Base-by-base conservation (phyloP, 208 protist species). In the Trypanosoma lewisi region DNA sequence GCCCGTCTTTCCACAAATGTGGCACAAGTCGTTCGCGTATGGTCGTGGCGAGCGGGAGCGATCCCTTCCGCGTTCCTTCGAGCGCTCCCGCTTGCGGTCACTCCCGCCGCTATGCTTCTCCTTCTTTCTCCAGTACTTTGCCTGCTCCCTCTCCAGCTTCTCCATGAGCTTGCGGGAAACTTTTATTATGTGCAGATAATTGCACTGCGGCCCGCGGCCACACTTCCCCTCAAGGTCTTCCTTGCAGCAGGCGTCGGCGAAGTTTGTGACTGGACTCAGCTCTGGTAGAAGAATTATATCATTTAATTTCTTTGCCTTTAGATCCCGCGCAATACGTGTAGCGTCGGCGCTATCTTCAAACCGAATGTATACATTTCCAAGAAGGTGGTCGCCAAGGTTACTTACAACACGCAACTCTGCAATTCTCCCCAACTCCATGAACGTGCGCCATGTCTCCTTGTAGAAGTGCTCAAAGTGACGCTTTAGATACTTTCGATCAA, bases 311-410 rank as follows among this genome's bases (percentile, higher is more conserved):
- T 97, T 92, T 28, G 75, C 82, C 68, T 81, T 89, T 41, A 99
- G 69, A 36, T 86, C 77, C 33, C 80, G 57, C 27, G 95, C 80
- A 30, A 97, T 87, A 19, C 73, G 74, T 21, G 86, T 36, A 17
- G 97, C 97, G 14, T 89, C 87, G 47, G 93, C 84, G 48, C 97
- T 82, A 19, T 93, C 80, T 41, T 82, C 67, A 67, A 98, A 99
- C 73, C 96, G 97, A 67, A 99, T 96, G 86, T 99, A 99, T 8
- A 99, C 96, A 76, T 99, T 99, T 49, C 98, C 98, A 8, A 97
- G 75, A 14, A 99, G 76, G 69, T 99, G 98, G 48, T 99, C 98
- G 48, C 92, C 81, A 11, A 98, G 83, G 80, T 99, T 99, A 69
- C 96, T 96, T 57, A 98, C 97, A 28, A 98, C 91, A 34, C 97